Evolutionary conservation across 495 filamentous ascomycete genomes (phyloP), one percentile per base, ranked within the genome.

Genomic region (Penicillium lagena): DNA sequence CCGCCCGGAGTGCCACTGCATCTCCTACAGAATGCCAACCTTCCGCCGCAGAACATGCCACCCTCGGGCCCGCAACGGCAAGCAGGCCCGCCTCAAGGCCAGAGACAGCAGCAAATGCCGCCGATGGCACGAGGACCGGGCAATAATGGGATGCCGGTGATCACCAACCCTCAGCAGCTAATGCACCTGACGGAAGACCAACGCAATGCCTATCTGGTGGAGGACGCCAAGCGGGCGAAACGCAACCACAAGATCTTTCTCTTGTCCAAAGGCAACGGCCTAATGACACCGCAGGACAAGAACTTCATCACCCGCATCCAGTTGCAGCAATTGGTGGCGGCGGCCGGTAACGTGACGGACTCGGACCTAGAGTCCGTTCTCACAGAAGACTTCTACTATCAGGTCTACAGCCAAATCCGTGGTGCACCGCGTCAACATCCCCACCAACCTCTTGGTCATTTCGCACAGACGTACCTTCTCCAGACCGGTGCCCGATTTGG

Each of bases 221-320:
- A 95, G 52, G 93, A 97, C 60, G 90, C 91, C 9, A 95, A 89
- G 66, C 81, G 94, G 37, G 87, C 94, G 3, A 99, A 99, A 68
- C 82, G 93, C 29, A 97, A 97, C 59, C 91, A 97, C 71, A 99
- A 99, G 71, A 99, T 99, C 42, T 89, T 87, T 55, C 77, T 93
- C 17, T 71, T 99, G 17, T 95, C 94, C 7, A 87, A 83, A 54
- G 90, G 94, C 55, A 97, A 99, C 58, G 94, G 93, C 22, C 62
- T 99, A 43, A 99, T 99, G 93, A 97, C 94, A 13, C 94, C 94
- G 2, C 89, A 95, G 58, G 93, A 99, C 66, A 99, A 99, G 75
- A 99, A 96, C 57, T 99, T 96, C 60, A 93, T 99, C 46, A 96
- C 94, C 9, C 81, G 94, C 11, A 97, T 99, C 41, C 93, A 99